Conservation (phyloP, 2,329 filamentous ascomycete species). For the Neofusicoccum parvum region DNA sequence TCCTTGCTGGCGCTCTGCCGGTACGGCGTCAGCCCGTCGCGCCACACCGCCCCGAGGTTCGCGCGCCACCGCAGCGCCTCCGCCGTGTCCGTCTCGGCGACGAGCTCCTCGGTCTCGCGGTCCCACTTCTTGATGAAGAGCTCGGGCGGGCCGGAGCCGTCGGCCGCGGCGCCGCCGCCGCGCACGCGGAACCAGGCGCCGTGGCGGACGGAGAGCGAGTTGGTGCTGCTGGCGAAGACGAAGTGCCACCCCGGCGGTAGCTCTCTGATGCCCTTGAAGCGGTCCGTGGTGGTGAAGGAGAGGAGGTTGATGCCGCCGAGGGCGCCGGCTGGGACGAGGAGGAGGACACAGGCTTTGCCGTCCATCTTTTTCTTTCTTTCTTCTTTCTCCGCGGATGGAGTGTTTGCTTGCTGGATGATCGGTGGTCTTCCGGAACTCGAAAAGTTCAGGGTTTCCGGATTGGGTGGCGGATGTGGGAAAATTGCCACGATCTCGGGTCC, state of each 20-base stretch:
- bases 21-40: slow-evolving; percentile 53
- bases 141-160: slow-evolving; percentile 30
- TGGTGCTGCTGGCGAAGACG: slow-evolving; percentile 61
- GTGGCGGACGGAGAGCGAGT: slow-evolving; percentile 61
- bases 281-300: slow-evolving; percentile 63
- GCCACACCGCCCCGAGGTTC: slow-evolving; percentile 60
- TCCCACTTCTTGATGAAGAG: slow-evolving; percentile 63
- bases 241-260: slow-evolving; percentile 63
- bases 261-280: slow-evolving; percentile 63
- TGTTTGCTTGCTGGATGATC: background rate
- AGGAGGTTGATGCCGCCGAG: slow-evolving; percentile 59
- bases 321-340: slow-evolving; percentile 49
- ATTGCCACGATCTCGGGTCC: background rate
- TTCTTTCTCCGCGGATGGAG: background rate
- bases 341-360: slow-evolving; percentile 29
- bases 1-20: slow-evolving; percentile 45
- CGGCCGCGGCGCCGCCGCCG: slow-evolving; percentile 36
- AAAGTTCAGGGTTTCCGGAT: too few relatives aligned
- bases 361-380: slow-evolving; percentile 5
- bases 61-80: slow-evolving; percentile 54
- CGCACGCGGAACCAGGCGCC: slow-evolving; percentile 63
- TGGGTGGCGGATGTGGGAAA: background rate
- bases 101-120: slow-evolving; percentile 47
- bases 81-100: slow-evolving; percentile 44
- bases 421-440: background rate